Percentiles rank a stretch among this genome's conserved stretches.
Evolutionary conservation across 1,284 basidiomycete species (phyloP).

Genomic region (Tetrapyrgos nigripes): DNA sequence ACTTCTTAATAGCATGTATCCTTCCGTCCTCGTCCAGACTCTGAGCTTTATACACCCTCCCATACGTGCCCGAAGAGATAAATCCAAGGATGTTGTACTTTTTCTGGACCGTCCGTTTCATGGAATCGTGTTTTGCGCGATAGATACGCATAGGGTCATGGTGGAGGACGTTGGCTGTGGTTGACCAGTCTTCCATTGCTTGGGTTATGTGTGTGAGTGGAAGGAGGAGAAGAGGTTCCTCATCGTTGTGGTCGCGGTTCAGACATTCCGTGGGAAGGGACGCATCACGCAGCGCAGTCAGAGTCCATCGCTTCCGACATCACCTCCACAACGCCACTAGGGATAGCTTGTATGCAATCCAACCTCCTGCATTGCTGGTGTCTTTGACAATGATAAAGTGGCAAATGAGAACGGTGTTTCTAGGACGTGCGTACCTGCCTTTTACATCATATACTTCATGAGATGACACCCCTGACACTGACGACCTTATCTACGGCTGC

Average conservation of each 20-base stretch:
- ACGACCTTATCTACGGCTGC: neutral
- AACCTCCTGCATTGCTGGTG: neutral
- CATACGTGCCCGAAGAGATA: conserved; percentile 98
- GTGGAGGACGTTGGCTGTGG: conserved; percentile 45
- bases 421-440: no score
- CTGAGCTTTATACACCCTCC: conserved; percentile 96
- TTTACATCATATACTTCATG: no score
- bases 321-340: neutral
- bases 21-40: conserved; percentile 69
- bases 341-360: neutral
- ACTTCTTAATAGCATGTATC: conserved; percentile 98
- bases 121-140: conserved; percentile 76
- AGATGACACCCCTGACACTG: neutral
- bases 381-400: neutral
- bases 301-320: neutral
- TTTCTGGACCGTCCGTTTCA: conserved; percentile 70
- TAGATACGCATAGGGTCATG: conserved; percentile 87
- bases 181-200: conserved; percentile 43
- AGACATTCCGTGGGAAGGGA: neutral
- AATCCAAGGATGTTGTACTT: conserved; percentile 96
- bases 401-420: no score
- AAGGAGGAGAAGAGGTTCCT: neutral
- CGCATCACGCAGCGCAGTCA: no score
- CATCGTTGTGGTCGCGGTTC: no score
- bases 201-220: no score